phyloP scores from a whole-genome alignment of 495 filamentous ascomycete species.

The Penicillium lividum region DNA sequence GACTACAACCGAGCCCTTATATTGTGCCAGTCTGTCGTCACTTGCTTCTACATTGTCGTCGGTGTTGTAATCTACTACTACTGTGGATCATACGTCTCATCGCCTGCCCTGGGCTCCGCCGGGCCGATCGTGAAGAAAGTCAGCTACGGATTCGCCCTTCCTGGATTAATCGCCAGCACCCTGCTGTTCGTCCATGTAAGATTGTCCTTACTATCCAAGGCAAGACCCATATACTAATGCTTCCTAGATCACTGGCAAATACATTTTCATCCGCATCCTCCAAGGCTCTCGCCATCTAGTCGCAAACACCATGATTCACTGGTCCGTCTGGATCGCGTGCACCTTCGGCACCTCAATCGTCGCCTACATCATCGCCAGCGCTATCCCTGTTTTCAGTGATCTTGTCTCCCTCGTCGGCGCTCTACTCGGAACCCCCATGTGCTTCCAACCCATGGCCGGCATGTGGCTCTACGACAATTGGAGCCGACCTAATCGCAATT shows the following conservation, averaged over 20 bases:
- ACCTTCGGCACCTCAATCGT: conserved; percentile 56
- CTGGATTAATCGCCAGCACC: conserved; percentile 42
- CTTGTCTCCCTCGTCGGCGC: conserved; percentile 62
- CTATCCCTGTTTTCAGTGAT: conserved; percentile 68
- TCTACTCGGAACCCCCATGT: conserved; percentile 54
- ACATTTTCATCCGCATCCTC: conserved; percentile 62
- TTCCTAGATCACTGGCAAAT: conserved; percentile 46
- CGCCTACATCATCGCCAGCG: conserved; percentile 69
- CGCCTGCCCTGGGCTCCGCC: conserved; percentile 70
- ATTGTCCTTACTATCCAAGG: background rate
- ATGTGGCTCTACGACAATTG: conserved; percentile 53
- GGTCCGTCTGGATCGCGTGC: conserved; percentile 59
- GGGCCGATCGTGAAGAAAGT: conserved; percentile 61
- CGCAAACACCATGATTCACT: conserved; percentile 58
- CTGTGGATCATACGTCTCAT: conserved; percentile 61
- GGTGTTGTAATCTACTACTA: conserved; percentile 68
- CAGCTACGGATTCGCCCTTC: conserved; percentile 70
- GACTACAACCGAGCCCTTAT: conserved; percentile 59
- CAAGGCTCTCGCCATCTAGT: conserved; percentile 54
- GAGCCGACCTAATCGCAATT: conserved; percentile 30
- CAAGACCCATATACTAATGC: background rate
- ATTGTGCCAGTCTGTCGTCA: conserved; percentile 41
- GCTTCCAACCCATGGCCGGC: conserved; percentile 48
- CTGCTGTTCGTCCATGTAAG: conserved; percentile 35
- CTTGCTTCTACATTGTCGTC: conserved; percentile 63